Evolutionary conservation across 495 filamentous ascomycete genomes (phyloP).

Genomic region (Pseudotulostoma volvatum): DNA sequence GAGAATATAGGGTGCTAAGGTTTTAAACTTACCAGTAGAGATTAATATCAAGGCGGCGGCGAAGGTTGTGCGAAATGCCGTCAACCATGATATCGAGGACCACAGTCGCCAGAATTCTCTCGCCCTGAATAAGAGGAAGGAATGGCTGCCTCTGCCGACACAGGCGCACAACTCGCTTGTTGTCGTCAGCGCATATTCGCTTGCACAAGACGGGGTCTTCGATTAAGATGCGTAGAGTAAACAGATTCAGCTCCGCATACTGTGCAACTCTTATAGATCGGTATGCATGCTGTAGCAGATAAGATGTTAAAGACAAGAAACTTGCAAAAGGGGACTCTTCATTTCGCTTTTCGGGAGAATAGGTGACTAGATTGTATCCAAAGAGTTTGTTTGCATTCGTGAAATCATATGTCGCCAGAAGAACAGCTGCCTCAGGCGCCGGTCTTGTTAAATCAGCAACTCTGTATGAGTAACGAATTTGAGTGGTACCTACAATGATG

Average conservation of each 20-base stretch:
- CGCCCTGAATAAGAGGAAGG: constrained; percentile 56
- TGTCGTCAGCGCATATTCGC: constrained; percentile 67
- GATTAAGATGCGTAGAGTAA: constrained; percentile 70
- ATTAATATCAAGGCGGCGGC: constrained; percentile 64
- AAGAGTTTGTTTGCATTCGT: constrained; percentile 90
- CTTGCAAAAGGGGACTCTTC: constrained; percentile 61
- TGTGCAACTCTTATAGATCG: constrained; percentile 57
- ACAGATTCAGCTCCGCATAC: constrained; percentile 69
- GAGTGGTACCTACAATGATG: constrained; percentile 35
- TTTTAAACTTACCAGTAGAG: constrained; percentile 53
- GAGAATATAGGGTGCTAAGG: too few species aligned
- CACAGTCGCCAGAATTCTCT: constrained; percentile 53
- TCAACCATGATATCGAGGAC: constrained; percentile 79
- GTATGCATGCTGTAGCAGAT: constrained; percentile 85
- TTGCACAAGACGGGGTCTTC: constrained; percentile 80
- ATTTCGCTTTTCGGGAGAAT: constrained; percentile 41
- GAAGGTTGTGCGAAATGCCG: constrained; percentile 85
- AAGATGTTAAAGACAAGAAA: constrained; percentile 81
- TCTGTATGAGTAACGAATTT: neutral
- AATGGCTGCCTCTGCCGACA: constrained; percentile 83
- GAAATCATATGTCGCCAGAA: constrained; percentile 86
- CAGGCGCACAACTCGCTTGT: constrained; percentile 56
- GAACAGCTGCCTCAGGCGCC: constrained; percentile 54
- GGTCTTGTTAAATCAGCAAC: constrained; percentile 37
- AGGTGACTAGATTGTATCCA: constrained; percentile 63